Evolutionary conservation across 129 eudicot genomes (phyloP), one percentile per base, ranked within the genome.

Genomic region (Apium graveolens): DNA sequence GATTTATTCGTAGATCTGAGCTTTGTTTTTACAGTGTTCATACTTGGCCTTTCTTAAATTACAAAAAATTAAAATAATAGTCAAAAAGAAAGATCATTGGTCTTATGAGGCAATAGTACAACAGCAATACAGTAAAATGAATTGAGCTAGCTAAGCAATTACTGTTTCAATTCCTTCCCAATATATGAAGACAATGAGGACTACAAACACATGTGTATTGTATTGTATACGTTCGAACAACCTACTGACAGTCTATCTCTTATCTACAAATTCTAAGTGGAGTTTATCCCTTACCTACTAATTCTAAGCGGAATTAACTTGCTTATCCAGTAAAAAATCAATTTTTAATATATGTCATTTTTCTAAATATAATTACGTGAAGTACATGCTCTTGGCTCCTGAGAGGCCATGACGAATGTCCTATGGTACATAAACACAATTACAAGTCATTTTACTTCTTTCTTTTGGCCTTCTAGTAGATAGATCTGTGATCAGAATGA

Each of bases 341-440:
- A 24, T 24, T 55, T 8, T 26, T 51, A 53, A 53, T 55, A 7
- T 55, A 8, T 55, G 65, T 55, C 26, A 55, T n/a, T 24, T 55
- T 51, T 7, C 10, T 55, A 1, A 46, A 55, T 55, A 55, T 55
- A 55, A n/a, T 24, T 51, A 21, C 11, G 2, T 20, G 62, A 51
- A 51, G 62, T n/a, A 51, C 62, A 51, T n/a, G 62, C n/a, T 20
- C 62, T 51, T 55, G 65, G 65, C 65, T 55, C 65, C 65, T 55
- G 13, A 24, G 31, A 8, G 65, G 29, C 13, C 31, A 53, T 24
- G 0, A 53, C 11, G 5, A 6, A 53, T 53, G 63, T 53, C 65
- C 65, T 55, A 55, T 55, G 14, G 13, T 24, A 24, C 65, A 55
- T 9, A n/a, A 29, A 55, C 13, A 0, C 1, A 29, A 55, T n/a